These are phyloP conservation scores for Xeromyces bisporus DNA, from an alignment of 495 filamentous ascomycete species.

Conservation along the genomic window DNA sequence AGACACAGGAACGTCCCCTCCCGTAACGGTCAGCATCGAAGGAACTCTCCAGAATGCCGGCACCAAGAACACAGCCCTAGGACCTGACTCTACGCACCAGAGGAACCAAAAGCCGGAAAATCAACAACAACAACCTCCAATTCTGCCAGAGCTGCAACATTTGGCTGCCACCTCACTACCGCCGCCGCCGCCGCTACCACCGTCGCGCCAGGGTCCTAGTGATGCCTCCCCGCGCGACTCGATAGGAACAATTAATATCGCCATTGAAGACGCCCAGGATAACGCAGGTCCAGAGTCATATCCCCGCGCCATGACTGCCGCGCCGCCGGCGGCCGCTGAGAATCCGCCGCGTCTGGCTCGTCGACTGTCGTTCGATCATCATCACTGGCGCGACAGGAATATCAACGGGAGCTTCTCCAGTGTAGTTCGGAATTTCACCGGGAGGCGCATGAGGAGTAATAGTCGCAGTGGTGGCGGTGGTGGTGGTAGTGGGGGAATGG, in stretches of 20 bases:
- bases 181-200: conserved; percentile 46
- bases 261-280: conserved; percentile 38
- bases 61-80: too few relatives aligned
- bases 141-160: conserved; percentile 76
- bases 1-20: conserved; percentile 20
- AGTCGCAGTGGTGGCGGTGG: too few relatives aligned
- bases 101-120: conserved; percentile 27
- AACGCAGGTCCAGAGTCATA: conserved; percentile 17
- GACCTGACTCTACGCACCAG: too few relatives aligned
- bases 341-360: conserved; percentile 10
- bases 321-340: conserved; percentile 13
- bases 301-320: conserved; percentile 27
- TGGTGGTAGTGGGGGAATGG: too few relatives aligned
- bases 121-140: conserved; percentile 31
- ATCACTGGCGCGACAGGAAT: conserved; percentile 43
- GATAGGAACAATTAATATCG: conserved; percentile 51
- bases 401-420: conserved; percentile 47
- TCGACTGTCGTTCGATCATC: conserved; percentile 38
- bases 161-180: too few relatives aligned
- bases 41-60: conserved; percentile 35
- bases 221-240: conserved; percentile 25
- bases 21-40: conserved; percentile 42
- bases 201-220: conserved; percentile 11
- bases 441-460: conserved; percentile 42
- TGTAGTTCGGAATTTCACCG: conserved; percentile 46